Percentiles rank a stretch among this genome's conserved stretches.
Evolutionary conservation across 2,329 filamentous ascomycete species (phyloP).

Genomic region (Ceratocystis diversiconidia): DNA sequence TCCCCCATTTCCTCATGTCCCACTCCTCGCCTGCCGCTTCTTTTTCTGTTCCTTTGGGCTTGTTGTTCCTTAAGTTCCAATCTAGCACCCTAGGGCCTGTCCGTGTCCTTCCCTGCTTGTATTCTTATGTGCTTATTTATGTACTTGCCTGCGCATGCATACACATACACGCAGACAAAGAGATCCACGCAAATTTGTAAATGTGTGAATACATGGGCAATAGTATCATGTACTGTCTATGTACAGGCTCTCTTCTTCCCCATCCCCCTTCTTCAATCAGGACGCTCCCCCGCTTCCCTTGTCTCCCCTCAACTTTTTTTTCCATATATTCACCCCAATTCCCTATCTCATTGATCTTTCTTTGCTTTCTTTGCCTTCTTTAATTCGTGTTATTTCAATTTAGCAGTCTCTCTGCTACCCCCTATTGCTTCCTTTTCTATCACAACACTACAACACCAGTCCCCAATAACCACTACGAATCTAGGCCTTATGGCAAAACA

Average conservation of each 20-base stretch:
- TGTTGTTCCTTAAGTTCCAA: background rate
- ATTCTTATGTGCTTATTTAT: background rate
- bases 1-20: background rate
- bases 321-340: conserved; percentile 4
- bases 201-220: background rate
- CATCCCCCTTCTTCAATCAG: background rate
- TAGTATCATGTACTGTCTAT: background rate
- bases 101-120: background rate
- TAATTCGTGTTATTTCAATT: background rate
- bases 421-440: background rate
- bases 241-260: background rate
- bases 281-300: background rate
- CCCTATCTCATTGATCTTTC: background rate
- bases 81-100: background rate
- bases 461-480: background rate
- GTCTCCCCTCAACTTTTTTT: background rate
- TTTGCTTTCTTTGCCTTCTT: background rate
- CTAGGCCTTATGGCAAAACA: background rate
- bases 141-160: background rate
- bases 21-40: background rate
- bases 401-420: background rate
- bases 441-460: background rate
- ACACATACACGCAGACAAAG: background rate
- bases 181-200: background rate
- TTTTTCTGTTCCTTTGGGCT: background rate